These are phyloP conservation scores for Hypoxylon sp. DNA, from an alignment of 2,329 filamentous ascomycete species.

Conservation along the genomic window DNA sequence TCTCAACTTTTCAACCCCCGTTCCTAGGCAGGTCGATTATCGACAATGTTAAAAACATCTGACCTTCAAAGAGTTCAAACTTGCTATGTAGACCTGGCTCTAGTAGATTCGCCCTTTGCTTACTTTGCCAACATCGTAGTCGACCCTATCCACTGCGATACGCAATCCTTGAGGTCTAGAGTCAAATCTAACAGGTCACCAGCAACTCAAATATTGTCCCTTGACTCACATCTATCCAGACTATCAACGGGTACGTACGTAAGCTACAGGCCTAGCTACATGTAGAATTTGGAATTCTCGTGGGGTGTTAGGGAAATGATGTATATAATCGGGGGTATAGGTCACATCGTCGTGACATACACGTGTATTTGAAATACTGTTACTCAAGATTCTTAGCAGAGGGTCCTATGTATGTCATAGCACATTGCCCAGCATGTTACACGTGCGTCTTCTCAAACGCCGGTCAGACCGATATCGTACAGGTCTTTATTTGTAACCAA, in stretches of 20 bases:
- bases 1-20: background rate
- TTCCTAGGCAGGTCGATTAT: background rate
- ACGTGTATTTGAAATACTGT: conserved; percentile 33
- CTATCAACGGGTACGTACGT: conserved; percentile 16
- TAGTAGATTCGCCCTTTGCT: background rate
- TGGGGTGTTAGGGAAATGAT: background rate
- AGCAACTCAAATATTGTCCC: conserved; percentile 28
- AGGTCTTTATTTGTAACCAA: conserved; percentile 24
- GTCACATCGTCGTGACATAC: conserved; percentile 24
- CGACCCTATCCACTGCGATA: background rate
- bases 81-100: background rate
- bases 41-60: conserved; percentile 5
- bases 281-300: conserved; percentile 30
- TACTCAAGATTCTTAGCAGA: conserved; percentile 18
- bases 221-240: conserved; percentile 25
- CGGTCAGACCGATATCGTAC: conserved; percentile 1
- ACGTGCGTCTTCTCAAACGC: conserved; percentile 17
- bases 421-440: conserved; percentile 8
- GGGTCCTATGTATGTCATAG: background rate
- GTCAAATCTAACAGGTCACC: conserved; percentile 11
- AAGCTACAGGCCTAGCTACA: conserved; percentile 4
- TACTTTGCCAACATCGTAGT: conserved; percentile 12
- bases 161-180: background rate
- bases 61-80: background rate
- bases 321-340: conserved; percentile 6